Evolutionary conservation across 2,329 filamentous ascomycete genomes (phyloP).

Genomic region (Gnomoniopsis smithogilvyi): DNA sequence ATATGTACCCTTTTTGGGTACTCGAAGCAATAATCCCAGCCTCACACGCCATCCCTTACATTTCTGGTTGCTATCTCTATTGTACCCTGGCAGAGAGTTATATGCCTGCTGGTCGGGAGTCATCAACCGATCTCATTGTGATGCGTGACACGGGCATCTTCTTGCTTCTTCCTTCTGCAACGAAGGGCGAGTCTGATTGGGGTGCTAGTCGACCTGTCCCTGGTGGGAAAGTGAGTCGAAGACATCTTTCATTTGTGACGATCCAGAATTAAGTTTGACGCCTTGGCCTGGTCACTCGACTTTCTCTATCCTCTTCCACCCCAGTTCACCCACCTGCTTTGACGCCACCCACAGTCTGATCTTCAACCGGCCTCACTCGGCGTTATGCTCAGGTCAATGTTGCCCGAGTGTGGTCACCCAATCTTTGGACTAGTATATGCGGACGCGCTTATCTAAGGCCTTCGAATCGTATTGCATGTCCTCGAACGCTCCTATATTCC

Average conservation of each 20-base stretch:
- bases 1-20: background rate
- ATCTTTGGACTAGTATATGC: background rate
- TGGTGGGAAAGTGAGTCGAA: background rate
- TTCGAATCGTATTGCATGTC: background rate
- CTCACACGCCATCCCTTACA: background rate
- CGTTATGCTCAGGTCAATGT: background rate
- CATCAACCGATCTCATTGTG: background rate
- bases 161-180: background rate
- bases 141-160: background rate
- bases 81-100: background rate
- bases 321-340: background rate
- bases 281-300: conserved; percentile 2
- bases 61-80: background rate
- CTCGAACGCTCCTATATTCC: background rate
- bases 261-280: background rate
- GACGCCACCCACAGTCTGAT: background rate
- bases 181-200: background rate
- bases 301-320: background rate
- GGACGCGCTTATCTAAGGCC: conserved; percentile 3
- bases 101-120: background rate
- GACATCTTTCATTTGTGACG: background rate
- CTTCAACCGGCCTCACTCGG: background rate
- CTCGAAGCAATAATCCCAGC: background rate
- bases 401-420: conserved; percentile 5
- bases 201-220: background rate